These are phyloP conservation scores for Cercospora sp. DNA, from an alignment of 2,329 filamentous ascomycete species.

Conservation along the genomic window DNA sequence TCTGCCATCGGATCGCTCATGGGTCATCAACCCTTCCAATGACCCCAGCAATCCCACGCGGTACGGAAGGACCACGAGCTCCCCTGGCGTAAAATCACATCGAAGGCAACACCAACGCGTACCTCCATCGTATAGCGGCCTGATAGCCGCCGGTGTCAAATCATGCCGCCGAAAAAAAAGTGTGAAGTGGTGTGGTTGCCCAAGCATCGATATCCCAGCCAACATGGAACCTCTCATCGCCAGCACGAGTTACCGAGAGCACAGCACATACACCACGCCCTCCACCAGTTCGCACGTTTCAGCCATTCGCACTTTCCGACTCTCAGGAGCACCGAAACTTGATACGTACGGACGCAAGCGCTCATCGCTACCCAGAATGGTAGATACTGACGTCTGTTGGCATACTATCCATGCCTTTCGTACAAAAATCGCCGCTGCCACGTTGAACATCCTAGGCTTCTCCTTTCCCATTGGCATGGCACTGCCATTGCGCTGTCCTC, in stretches of 20 bases:
- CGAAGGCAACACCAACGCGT: conserved; percentile 1
- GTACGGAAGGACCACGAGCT: not conserved
- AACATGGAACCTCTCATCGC: not conserved
- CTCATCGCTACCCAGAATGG: not conserved
- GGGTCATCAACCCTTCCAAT: not conserved
- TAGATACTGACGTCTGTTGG: not conserved
- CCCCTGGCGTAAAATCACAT: not conserved
- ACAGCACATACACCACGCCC: not conserved
- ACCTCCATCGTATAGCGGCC: not conserved
- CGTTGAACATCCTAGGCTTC: not conserved
- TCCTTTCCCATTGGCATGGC: conserved; percentile 5
- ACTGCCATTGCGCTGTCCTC: not conserved
- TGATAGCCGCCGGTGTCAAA: not conserved
- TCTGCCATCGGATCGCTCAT: not conserved
- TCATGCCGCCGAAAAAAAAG: not conserved
- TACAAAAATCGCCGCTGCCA: not conserved
- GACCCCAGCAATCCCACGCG: not conserved
- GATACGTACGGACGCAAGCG: conserved; percentile 1
- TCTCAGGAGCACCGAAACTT: not conserved
- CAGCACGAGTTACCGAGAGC: not conserved
- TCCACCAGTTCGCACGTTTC: conserved; percentile 6
- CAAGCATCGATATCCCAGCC: conserved; percentile 2
- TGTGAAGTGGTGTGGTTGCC: not conserved
- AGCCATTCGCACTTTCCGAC: conserved; percentile 2
- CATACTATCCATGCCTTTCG: not conserved